Base-by-base conservation (phyloP, 768 basidiomycete species). In the Panus rudis region DNA sequence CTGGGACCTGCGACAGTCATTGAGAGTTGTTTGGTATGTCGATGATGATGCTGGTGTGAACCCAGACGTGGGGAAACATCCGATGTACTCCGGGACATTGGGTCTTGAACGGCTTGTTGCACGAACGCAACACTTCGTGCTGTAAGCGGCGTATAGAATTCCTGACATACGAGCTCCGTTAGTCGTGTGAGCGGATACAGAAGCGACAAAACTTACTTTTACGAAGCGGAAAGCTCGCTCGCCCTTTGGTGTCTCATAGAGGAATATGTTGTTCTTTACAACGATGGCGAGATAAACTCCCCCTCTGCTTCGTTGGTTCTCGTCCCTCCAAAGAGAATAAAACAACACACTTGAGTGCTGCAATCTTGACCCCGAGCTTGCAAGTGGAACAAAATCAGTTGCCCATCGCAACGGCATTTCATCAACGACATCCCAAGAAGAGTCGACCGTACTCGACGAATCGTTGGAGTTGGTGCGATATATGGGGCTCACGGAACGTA, bases 371-470 rank as follows among this genome's bases (percentile, higher is more conserved):
- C 82, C 77, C 20, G 72, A 61, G 2, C 73, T 63, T 4, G 85
- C 85, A n/a, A 92, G 72, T 0, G 85, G 80, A 2, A 87, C 84
- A 55, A 76, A 91, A 59, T 92, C 89, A 0, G 82, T 83, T n/a
- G 87, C 85, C 89, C 89, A 92, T 24, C 84, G 75, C 34, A 90
- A 54, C 2, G 86, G 84, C 7, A 84, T 63, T 37, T 75, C 73
- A 37, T 89, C 86, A 1, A 88, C 69, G 5, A 88, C 55, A 57
- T 90, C 87, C 87, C 86, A 63, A 2, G 53, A 47, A 0, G 53
- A 52, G 38, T 54, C 53, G 3, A 50, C 38, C 20, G 39, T 45
- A 12, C 39, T 28, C 4, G 44, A 16, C 13, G 60, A 54, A 6
- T 50, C 53, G 16, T 21, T 21, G 7, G 54, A 53, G 16, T 46